These are phyloP conservation scores for Pythium dissotocum DNA, from an alignment of 352 stramenopile species.

Conservation along the genomic window DNA sequence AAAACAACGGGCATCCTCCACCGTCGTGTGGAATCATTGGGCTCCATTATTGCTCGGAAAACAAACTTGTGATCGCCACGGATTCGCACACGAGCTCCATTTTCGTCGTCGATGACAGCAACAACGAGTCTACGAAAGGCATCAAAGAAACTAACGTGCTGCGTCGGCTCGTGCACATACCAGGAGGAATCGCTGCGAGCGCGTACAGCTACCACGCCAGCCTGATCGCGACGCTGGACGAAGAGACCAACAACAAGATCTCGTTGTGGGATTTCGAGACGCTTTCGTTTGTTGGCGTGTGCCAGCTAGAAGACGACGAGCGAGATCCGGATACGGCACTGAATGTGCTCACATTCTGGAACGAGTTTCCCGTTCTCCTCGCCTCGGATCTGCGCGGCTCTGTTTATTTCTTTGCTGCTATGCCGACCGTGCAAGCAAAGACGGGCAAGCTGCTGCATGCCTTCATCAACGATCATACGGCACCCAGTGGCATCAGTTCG, in stretches of 20 bases:
- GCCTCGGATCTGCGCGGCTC: slow-evolving; percentile 46
- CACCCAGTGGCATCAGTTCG: not conserved
- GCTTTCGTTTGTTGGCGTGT: slow-evolving; percentile 44
- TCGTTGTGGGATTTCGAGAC: slow-evolving; percentile 84
- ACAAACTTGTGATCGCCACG: slow-evolving; percentile 65
- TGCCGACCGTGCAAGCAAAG: slow-evolving; percentile 39
- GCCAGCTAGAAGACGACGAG: slow-evolving; percentile 28
- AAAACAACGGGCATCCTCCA: not conserved
- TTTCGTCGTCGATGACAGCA: slow-evolving; percentile 69
- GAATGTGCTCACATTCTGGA: slow-evolving; percentile 61
- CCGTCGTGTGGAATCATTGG: slow-evolving; percentile 49
- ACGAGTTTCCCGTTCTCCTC: slow-evolving; percentile 68
- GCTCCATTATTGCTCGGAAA: slow-evolving; percentile 73
- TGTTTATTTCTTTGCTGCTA: slow-evolving; percentile 63
- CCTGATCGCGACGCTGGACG: slow-evolving; percentile 60
- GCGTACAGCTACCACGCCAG: slow-evolving; percentile 69
- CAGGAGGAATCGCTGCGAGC: slow-evolving; percentile 47
- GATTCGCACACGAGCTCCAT: slow-evolving; percentile 51
- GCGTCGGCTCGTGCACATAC: slow-evolving; percentile 58
- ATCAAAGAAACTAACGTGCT: slow-evolving; percentile 48
- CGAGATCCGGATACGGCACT: slow-evolving; percentile 30
- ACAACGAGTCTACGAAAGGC: slow-evolving; percentile 45
- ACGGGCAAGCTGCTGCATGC: slow-evolving; percentile 56
- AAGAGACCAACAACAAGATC: slow-evolving; percentile 37
- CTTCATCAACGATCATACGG: slow-evolving; percentile 49